phyloP scores from a whole-genome alignment of 441 rosid species.

The Populus trichocarpa region DNA sequence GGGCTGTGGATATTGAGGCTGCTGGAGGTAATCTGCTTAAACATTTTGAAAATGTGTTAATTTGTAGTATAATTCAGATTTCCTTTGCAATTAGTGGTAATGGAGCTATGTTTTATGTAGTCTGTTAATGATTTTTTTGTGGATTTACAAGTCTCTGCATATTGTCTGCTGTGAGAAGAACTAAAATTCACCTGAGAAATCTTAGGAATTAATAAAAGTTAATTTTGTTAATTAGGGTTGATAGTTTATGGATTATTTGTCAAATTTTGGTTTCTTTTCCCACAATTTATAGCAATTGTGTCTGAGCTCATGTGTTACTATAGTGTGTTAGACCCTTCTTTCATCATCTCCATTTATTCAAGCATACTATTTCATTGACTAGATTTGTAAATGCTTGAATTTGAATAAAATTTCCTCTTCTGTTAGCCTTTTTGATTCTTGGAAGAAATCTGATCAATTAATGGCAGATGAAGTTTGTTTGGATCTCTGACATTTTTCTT shows the following conservation, averaged over 20 bases:
- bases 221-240: neutral
- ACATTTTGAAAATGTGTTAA: neutral
- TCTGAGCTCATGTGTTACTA: neutral
- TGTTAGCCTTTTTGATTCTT: neutral
- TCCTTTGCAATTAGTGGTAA: neutral
- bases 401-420: neutral
- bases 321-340: neutral
- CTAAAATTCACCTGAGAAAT: neutral
- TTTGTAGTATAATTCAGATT: neutral
- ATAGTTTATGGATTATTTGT: too few relatives aligned
- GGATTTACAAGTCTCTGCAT: neutral
- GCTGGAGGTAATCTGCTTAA: constrained; percentile 49
- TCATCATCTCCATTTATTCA: neutral
- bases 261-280: neutral
- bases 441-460: neutral
- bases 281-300: neutral
- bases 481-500: constrained; percentile 20
- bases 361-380: neutral
- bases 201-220: neutral
- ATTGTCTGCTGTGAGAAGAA: neutral
- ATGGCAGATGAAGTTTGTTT: neutral
- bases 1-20: constrained; percentile 62
- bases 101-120: neutral
- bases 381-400: neutral
- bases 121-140: neutral